phyloP scores from a whole-genome alignment of 176 grass and related monocot species.

The Bonia amplexicaulis region DNA sequence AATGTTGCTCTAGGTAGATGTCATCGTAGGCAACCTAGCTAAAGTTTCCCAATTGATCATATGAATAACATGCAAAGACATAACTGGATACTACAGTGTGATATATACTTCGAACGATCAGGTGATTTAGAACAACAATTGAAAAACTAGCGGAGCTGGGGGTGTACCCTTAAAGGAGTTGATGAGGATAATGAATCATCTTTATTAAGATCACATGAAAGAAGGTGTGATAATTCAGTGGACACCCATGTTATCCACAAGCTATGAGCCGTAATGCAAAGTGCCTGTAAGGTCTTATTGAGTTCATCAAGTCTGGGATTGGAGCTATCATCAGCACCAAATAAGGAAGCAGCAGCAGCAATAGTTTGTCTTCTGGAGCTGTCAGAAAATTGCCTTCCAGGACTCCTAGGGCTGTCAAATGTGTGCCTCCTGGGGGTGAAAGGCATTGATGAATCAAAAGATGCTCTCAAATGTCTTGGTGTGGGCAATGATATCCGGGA shows the following conservation, averaged over 20 bases:
- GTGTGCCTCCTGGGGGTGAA: slow-evolving; percentile 56
- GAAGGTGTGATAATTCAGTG: slow-evolving; percentile 64
- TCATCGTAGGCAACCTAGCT: not conserved
- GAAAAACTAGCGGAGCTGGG: not conserved
- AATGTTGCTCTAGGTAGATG: not conserved
- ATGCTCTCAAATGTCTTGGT: slow-evolving; percentile 48
- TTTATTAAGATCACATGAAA: slow-evolving; percentile 71
- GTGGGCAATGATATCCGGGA: slow-evolving; percentile 55
- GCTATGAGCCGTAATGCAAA: slow-evolving; percentile 75
- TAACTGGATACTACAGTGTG: not conserved
- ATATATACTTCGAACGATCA: slow-evolving; percentile 1
- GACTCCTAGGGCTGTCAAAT: slow-evolving; percentile 78
- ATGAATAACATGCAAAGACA: not conserved
- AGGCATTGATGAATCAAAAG: slow-evolving; percentile 46
- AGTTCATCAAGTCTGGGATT: slow-evolving; percentile 82
- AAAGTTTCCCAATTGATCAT: not conserved
- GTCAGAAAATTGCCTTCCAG: slow-evolving; percentile 53
- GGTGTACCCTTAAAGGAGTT: slow-evolving; percentile 71
- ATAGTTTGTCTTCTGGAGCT: slow-evolving; percentile 77
- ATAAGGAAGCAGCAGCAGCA: slow-evolving; percentile 71
- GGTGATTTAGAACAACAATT: slow-evolving; percentile 3
- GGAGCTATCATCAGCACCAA: slow-evolving; percentile 68
- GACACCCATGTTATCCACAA: slow-evolving; percentile 89
- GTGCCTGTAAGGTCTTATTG: slow-evolving; percentile 62
- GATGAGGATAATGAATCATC: slow-evolving; percentile 83